A percentile compares a stretch with the other conserved stretches of the same genome.
These are phyloP conservation scores for Paecilomyces formosus DNA, from an alignment of 2,329 filamentous ascomycete species.

Conservation along the genomic window DNA sequence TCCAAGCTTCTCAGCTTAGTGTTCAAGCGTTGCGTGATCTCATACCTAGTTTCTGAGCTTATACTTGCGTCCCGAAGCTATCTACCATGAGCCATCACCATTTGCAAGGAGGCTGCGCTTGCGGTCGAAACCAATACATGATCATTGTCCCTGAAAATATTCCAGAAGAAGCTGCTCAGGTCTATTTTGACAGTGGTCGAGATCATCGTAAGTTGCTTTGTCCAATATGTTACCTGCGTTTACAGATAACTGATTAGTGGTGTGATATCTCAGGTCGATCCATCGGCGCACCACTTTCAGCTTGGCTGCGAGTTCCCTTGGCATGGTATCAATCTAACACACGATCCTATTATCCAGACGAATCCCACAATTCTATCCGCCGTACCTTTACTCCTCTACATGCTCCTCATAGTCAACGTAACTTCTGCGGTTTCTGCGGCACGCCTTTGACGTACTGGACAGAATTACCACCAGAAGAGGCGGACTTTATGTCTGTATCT, in stretches of 20 bases:
- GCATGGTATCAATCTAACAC: conserved; percentile 72
- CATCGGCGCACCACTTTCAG: conserved; percentile 65
- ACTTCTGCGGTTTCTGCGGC: conserved; percentile 90
- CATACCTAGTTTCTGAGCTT: background rate
- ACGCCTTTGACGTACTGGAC: conserved; percentile 80
- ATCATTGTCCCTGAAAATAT: conserved; percentile 59
- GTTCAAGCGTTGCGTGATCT: background rate
- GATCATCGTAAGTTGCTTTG: conserved; percentile 58
- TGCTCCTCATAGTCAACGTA: conserved; percentile 55
- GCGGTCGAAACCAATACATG: conserved; percentile 76
- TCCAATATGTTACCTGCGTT: conserved; percentile 5
- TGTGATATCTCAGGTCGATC: conserved; percentile 44
- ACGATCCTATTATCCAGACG: conserved; percentile 69
- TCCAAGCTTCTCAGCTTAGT: background rate
- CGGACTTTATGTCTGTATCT: conserved; percentile 71
- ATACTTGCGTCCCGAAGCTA: background rate
- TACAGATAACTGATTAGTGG: background rate
- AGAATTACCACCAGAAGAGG: conserved; percentile 62
- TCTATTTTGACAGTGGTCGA: conserved; percentile 67
- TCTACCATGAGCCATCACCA: conserved; percentile 31
- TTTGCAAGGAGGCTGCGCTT: conserved; percentile 72
- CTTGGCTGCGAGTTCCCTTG: conserved; percentile 77
- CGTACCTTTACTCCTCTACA: conserved; percentile 57
- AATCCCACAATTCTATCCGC: conserved; percentile 60
- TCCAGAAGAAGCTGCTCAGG: conserved; percentile 49